Evolutionary conservation across 345 rosid genomes (phyloP).

Genomic region (Ricinus communis): DNA sequence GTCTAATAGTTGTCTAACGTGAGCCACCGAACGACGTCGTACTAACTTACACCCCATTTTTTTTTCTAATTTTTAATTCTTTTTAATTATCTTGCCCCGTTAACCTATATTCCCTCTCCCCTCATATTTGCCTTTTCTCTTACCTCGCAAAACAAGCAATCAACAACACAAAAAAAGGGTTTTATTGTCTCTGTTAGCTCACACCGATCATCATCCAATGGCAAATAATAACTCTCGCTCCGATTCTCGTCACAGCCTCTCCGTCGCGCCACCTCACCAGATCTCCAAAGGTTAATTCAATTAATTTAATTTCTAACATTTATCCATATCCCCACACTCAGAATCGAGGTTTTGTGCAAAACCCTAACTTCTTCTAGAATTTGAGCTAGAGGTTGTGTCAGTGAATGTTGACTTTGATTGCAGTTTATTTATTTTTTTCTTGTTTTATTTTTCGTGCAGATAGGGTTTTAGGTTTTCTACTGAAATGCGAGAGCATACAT

Average conservation of each 20-base stretch:
- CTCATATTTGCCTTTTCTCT: slow-evolving; percentile 1
- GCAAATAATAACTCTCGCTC: slow-evolving; percentile 44
- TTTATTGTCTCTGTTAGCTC: slow-evolving; percentile 25
- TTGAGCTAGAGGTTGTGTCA: not conserved
- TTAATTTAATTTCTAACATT: not conserved
- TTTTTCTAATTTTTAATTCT: not conserved
- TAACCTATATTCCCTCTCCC: slow-evolving; percentile 24
- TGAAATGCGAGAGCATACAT: not conserved
- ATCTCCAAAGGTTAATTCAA: slow-evolving; percentile 64
- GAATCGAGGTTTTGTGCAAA: slow-evolving; percentile 9
- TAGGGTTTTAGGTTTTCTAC: slow-evolving; percentile 1
- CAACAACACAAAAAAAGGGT: slow-evolving; percentile 17
- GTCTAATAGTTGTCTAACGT: slow-evolving; percentile 2
- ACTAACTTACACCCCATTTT: slow-evolving; percentile 1
- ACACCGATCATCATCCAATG: slow-evolving; percentile 55
- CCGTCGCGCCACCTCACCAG: slow-evolving; percentile 65
- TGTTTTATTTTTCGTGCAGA: no score
- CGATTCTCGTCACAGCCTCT: slow-evolving; percentile 50
- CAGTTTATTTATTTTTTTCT: no score
- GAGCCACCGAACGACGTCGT: not conserved
- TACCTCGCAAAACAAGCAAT: slow-evolving; percentile 24
- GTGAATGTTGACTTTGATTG: not conserved
- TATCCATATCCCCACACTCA: not conserved
- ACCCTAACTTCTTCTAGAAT: slow-evolving; percentile 14
- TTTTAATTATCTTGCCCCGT: slow-evolving; percentile 1